phyloP scores from a whole-genome alignment of 768 basidiomycete genomes.

The Chalciporus pseudorubinellus region DNA sequence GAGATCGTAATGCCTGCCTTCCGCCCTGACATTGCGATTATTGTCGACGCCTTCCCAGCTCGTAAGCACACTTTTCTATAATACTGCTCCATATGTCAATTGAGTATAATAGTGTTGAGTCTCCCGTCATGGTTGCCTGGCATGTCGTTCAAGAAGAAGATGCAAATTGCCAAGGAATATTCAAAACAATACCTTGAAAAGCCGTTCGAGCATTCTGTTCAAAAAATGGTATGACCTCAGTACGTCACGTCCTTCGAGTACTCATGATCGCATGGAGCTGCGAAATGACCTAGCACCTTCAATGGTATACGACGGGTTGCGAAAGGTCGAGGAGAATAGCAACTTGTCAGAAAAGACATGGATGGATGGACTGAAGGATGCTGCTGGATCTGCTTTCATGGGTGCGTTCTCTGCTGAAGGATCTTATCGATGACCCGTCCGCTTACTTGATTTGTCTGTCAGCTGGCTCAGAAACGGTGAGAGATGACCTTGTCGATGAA shows the following conservation, averaged over 20 bases:
- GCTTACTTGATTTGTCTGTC: neutral
- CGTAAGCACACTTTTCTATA: neutral
- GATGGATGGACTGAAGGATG: neutral
- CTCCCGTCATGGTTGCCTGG: slow-evolving; percentile 11
- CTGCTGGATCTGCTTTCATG: neutral
- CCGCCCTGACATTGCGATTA: neutral
- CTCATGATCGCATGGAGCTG: neutral
- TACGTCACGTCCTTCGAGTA: no score
- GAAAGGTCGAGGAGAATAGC: neutral
- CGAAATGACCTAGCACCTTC: neutral
- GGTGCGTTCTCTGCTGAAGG: neutral
- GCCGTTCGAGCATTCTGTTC: neutral
- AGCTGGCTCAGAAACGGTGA: slow-evolving; percentile 3
- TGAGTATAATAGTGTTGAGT: neutral
- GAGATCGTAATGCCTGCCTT: neutral
- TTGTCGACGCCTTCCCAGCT: neutral
- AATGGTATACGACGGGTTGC: neutral
- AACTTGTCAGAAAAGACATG: neutral
- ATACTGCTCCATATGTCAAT: no score
- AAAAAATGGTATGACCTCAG: neutral
- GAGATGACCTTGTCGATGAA: neutral
- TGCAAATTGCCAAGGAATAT: neutral
- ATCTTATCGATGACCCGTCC: neutral
- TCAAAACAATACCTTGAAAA: slow-evolving; percentile 1
- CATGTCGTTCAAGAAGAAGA: slow-evolving; percentile 6